Conservation (phyloP, 371 early-diverging fungal genomes). For the Mucor sp. region DNA sequence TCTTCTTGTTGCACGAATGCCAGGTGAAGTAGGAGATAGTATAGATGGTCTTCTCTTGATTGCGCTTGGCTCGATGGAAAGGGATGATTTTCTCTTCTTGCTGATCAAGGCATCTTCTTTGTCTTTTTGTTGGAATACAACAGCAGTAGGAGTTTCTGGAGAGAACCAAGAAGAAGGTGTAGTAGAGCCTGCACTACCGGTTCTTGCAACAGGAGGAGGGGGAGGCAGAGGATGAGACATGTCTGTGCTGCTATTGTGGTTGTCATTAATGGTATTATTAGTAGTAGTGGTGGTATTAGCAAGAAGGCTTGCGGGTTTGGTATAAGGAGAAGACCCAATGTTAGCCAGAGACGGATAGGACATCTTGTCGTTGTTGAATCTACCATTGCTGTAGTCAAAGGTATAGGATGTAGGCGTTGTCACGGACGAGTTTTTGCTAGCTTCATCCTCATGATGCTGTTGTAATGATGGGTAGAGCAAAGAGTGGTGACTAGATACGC, state of each 20-base stretch:
- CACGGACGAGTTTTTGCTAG: conserved; percentile 6
- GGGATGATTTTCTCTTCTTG: conserved; percentile 6
- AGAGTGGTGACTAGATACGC: conserved; percentile 25
- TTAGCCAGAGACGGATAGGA: background rate
- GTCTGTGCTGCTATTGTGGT: background rate
- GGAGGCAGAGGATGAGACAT: background rate
- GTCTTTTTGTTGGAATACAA: conserved; percentile 16
- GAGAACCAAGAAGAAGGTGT: conserved; percentile 29
- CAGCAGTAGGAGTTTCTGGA: conserved; percentile 28
- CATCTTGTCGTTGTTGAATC: background rate
- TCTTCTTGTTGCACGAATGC: conserved; percentile 4
- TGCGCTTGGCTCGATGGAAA: background rate
- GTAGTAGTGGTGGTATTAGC: background rate
- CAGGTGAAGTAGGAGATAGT: background rate
- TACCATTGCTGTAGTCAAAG: conserved; percentile 3
- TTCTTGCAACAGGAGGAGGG: background rate
- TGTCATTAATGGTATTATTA: background rate
- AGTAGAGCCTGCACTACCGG: conserved; percentile 12
- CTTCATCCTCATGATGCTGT: conserved; percentile 10
- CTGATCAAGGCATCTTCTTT: background rate
- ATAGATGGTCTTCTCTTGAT: conserved; percentile 5
- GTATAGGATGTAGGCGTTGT: conserved; percentile 10
- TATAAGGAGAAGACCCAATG: conserved; percentile 6
- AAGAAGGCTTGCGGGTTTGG: conserved; percentile 5
- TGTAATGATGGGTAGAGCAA: conserved; percentile 10